Percentiles rank a stretch among this genome's conserved stretches.
These are phyloP conservation scores for Alliaria petiolata DNA, from an alignment of 345 rosid genomes.

Conservation along the genomic window DNA sequence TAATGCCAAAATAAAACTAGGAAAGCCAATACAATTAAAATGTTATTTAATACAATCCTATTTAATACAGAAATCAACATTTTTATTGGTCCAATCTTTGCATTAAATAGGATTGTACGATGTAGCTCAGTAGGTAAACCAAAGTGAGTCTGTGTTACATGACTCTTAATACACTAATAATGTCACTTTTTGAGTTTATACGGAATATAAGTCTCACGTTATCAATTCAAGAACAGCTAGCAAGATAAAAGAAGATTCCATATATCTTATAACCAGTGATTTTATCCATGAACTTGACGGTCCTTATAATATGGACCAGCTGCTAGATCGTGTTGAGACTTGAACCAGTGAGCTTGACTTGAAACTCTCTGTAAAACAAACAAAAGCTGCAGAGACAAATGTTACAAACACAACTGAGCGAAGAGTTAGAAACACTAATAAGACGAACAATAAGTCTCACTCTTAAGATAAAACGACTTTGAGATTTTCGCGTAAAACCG, in stretches of 20 bases:
- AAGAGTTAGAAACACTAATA: background rate
- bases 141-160: background rate
- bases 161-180: background rate
- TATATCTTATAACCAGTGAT: conserved; percentile 1
- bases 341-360: conserved; percentile 9
- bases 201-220: background rate
- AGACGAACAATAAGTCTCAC: background rate
- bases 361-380: background rate
- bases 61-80: no score
- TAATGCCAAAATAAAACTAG: no score
- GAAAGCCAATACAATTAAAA: no score
- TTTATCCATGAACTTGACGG: background rate
- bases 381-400: background rate
- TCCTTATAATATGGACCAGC: background rate
- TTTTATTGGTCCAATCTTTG: background rate
- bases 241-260: background rate
- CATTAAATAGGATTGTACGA: background rate
- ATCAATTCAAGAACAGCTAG: background rate
- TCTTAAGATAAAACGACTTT: conserved; percentile 14
- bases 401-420: background rate
- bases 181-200: background rate
- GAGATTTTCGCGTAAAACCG: conserved; percentile 32
- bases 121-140: background rate
- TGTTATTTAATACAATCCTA: no score
- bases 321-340: background rate